A percentile compares a stretch with the other conserved stretches of the same genome.
These are phyloP conservation scores for Diplodia corticola DNA, from an alignment of 2,329 filamentous ascomycete genomes.

Conservation along the genomic window DNA sequence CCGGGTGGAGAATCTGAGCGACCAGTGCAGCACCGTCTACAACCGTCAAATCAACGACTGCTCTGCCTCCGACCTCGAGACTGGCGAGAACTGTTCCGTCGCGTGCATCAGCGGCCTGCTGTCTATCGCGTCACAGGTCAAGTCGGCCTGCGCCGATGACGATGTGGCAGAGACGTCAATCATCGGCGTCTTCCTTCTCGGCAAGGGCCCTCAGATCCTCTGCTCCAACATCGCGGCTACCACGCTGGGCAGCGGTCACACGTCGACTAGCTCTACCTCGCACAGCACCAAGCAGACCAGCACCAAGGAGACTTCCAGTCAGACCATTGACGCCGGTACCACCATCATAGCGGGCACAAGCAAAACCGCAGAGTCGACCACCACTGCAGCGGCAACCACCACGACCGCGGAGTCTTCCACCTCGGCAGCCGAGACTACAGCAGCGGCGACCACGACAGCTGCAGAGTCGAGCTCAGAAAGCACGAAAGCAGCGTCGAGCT, in stretches of 20 bases:
- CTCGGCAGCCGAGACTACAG: slow-evolving; percentile 26
- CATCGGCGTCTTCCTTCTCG: slow-evolving; percentile 45
- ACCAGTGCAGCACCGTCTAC: slow-evolving; percentile 44
- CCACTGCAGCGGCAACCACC: slow-evolving; percentile 6
- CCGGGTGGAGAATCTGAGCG: slow-evolving; percentile 42
- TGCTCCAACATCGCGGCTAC: slow-evolving; percentile 39
- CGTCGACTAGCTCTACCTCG: slow-evolving; percentile 22
- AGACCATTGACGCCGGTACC: slow-evolving; percentile 23
- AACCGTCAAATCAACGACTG: slow-evolving; percentile 44
- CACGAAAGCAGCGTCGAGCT: slow-evolving; percentile 3
- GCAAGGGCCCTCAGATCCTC: slow-evolving; percentile 40
- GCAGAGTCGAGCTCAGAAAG: slow-evolving; percentile 25
- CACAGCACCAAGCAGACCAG: slow-evolving; percentile 19
- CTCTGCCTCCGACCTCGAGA: slow-evolving; percentile 34
- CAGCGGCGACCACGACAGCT: slow-evolving; percentile 10
- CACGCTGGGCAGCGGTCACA: slow-evolving; percentile 21
- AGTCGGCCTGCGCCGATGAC: slow-evolving; percentile 36
- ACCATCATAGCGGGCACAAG: slow-evolving; percentile 26
- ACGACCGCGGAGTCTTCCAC: neutral
- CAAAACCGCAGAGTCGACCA: slow-evolving; percentile 23
- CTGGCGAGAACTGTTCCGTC: slow-evolving; percentile 32
- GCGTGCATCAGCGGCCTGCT: slow-evolving; percentile 45
- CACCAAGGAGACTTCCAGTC: slow-evolving; percentile 23
- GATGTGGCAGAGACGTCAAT: slow-evolving; percentile 42
- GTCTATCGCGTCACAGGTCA: slow-evolving; percentile 37